Conservation (phyloP, 331 rosid genomes). For the Spiraea crenata region DNA sequence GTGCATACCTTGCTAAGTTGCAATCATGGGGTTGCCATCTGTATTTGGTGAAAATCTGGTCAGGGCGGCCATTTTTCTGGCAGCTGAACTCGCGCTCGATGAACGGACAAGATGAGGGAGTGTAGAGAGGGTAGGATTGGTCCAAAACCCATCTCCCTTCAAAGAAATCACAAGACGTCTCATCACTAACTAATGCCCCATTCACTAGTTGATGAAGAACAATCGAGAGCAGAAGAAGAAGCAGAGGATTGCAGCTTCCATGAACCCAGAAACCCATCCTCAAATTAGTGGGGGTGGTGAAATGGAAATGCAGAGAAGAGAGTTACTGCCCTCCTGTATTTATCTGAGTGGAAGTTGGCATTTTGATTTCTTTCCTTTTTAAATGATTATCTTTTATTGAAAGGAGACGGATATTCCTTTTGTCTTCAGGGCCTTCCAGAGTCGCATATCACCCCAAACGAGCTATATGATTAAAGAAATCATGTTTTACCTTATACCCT, state of each 20-base stretch:
- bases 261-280: conserved; percentile 25
- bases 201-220: background rate
- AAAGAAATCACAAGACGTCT: conserved; percentile 47
- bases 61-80: conserved; percentile 71
- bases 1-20: conserved; percentile 51
- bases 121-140: conserved; percentile 56
- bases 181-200: conserved; percentile 4
- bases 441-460: too few relatives aligned
- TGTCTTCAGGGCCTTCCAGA: too few relatives aligned
- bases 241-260: background rate
- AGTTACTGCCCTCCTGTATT: too few relatives aligned
- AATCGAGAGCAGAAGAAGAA: conserved; percentile 12
- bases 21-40: conserved; percentile 81
- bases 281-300: too few relatives aligned
- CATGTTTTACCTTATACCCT: too few relatives aligned
- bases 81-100: conserved; percentile 78
- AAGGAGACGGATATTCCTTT: too few relatives aligned
- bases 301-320: too few relatives aligned
- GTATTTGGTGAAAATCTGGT: conserved; percentile 54
- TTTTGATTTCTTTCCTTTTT: too few relatives aligned
- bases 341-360: too few relatives aligned
- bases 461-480: too few relatives aligned
- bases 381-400: too few relatives aligned
- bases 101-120: conserved; percentile 56
- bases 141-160: conserved; percentile 71